Conservation (phyloP, 495 filamentous ascomycete genomes). For the Usnea hakonensis region DNA sequence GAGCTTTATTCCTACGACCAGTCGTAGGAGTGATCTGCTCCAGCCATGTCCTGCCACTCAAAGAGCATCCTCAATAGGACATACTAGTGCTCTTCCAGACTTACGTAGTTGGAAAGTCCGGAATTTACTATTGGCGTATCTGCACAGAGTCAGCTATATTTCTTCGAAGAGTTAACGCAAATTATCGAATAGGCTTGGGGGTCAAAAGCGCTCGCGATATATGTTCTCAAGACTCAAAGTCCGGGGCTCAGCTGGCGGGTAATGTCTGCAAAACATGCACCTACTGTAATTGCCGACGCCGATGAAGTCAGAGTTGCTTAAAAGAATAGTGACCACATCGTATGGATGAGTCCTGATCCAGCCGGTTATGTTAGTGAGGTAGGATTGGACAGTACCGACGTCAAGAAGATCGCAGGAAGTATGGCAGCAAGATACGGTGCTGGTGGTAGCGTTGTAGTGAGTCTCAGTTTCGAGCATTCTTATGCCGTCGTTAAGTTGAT, state of each 20-base stretch:
- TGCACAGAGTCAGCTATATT: too few relatives aligned
- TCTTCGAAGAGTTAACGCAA: too few relatives aligned
- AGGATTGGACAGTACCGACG: slow-evolving; percentile 66
- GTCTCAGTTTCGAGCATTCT: slow-evolving; percentile 86
- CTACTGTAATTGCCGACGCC: slow-evolving; percentile 51
- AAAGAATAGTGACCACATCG: slow-evolving; percentile 83
- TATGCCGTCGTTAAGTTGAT: slow-evolving; percentile 80
- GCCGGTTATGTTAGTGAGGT: slow-evolving; percentile 56
- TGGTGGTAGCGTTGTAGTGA: slow-evolving; percentile 51
- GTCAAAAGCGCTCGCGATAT: too few relatives aligned
- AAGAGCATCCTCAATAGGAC: too few relatives aligned
- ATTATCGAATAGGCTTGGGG: too few relatives aligned
- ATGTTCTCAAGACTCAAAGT: too few relatives aligned
- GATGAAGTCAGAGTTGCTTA: slow-evolving; percentile 73
- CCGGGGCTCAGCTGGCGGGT: too few relatives aligned
- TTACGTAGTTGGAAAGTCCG: slow-evolving; percentile 59
- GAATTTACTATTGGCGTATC: slow-evolving; percentile 54
- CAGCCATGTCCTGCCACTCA: too few relatives aligned
- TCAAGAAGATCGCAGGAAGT: slow-evolving; percentile 73
- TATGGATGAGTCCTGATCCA: slow-evolving; percentile 78
- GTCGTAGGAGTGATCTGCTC: too few relatives aligned
- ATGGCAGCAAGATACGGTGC: slow-evolving; percentile 59
- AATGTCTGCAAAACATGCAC: too few relatives aligned
- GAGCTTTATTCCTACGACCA: too few relatives aligned
- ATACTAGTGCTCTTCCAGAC: too few relatives aligned